Base-by-base conservation (phyloP, 129 eudicot genomes). In the Solidago caesia region DNA sequence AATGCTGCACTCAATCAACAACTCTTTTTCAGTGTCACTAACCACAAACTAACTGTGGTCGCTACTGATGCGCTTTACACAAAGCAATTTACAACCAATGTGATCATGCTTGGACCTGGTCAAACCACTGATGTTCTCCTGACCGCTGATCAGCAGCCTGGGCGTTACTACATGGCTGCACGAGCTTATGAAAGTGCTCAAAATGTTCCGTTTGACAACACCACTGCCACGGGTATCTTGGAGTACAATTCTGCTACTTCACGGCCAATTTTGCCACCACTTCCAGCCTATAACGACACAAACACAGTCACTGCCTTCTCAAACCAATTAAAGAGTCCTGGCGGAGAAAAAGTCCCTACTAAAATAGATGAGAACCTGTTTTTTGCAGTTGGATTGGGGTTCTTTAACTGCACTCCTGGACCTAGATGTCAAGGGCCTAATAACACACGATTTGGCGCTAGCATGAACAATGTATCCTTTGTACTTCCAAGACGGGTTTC, bases 401-500 rank as follows among this genome's bases (percentile, higher is more conserved):
- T 68, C 16, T 46, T 43, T 43, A 68, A 47, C 43, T 68, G 55
- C 21, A 21, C 56, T 12, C 61, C 46, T 9, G 65, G 65, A 39
- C 13, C 64, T 8, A 42, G 29, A 57, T 59, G 61, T 42, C 75
- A 71, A 56, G 61, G 46, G 52, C 75, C 29, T 26, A 45, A 57
- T 15, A 57, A 46, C 29, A 42, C 66, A 10, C 48, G 41, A 1
- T 56, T 71, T 42, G 45, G 64, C 21, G 55, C 75, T 16, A 64
- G 70, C 3, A 64, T 64, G 66, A 71, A 44, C 29, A 71, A 60
- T 60, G 63, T 85, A 29, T 87, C 92, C 8, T 89, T 89, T 21
- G 87, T 81, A 2, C 77, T 89, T 1, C 96, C 92, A 41, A 83
- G 25, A 16, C 63, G 77, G 6, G 57, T 58, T 13, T 87, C 92